Conservation (phyloP, 2,329 filamentous ascomycete species). For the Xylariaceae sp. region DNA sequence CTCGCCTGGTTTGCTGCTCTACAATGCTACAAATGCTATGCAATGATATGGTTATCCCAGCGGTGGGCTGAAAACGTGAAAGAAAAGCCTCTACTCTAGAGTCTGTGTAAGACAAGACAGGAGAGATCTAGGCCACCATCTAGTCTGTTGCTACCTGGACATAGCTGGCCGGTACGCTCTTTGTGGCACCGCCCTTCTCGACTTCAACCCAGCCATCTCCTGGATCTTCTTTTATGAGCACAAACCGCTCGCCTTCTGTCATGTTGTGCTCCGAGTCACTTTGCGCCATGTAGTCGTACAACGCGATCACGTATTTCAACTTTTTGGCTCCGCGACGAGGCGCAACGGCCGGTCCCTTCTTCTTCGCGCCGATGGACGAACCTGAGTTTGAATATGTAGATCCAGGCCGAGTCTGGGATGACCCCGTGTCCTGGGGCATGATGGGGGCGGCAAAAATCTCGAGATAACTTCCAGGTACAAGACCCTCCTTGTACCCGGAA, state of each 20-base stretch:
- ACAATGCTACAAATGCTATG: neutral
- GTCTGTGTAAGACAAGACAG: neutral
- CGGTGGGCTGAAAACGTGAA: neutral
- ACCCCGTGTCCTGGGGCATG: constrained; percentile 41
- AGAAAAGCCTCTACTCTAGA: neutral
- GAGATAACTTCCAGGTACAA: constrained; percentile 83
- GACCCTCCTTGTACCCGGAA: constrained; percentile 67
- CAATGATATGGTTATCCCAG: neutral
- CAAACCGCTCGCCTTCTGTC: constrained; percentile 84
- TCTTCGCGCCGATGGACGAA: constrained; percentile 64
- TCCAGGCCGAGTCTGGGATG: constrained; percentile 52
- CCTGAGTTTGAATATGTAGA: constrained; percentile 76
- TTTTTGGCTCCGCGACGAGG: constrained; percentile 90
- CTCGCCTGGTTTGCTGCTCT: neutral
- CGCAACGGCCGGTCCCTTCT: constrained; percentile 87
- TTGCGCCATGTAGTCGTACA: constrained; percentile 87
- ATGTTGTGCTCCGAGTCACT: constrained; percentile 86
- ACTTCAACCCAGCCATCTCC: constrained; percentile 98
- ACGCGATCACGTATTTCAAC: constrained; percentile 82
- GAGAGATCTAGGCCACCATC: neutral
- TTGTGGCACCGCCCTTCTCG: constrained; percentile 79
- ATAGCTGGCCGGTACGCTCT: constrained; percentile 92
- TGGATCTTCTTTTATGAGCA: constrained; percentile 78
- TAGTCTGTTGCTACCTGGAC: constrained; percentile 54
- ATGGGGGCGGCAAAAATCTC: constrained; percentile 54